phyloP scores from a whole-genome alignment of 805 yeast species.

The Ascoidea asiatica region DNA sequence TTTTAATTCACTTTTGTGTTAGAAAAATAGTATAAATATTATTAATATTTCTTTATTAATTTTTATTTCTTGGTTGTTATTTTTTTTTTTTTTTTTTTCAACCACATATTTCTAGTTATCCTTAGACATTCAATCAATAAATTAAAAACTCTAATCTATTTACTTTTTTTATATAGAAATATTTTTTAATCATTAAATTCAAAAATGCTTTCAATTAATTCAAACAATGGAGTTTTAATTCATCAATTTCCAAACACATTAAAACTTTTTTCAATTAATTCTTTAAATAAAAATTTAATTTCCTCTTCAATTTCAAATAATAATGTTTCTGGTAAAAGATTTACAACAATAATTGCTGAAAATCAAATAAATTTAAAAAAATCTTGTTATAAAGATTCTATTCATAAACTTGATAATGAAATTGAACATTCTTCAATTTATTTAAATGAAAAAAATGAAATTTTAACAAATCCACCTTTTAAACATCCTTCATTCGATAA shows the following conservation, averaged over 20 bases:
- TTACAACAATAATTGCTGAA: not conserved
- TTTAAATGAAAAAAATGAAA: conserved; percentile 1
- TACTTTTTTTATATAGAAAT: too few relatives aligned
- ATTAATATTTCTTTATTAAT: not conserved
- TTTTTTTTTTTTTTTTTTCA: not conserved
- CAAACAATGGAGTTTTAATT: not conserved
- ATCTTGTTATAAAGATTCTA: not conserved
- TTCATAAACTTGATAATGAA: too few relatives aligned
- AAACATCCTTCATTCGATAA: conserved; percentile 27
- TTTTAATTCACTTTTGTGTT: too few relatives aligned
- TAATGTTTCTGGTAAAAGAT: not conserved
- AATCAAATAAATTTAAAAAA: not conserved
- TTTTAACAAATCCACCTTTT: conserved; percentile 21
- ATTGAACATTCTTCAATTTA: too few relatives aligned
- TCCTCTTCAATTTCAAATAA: not conserved
- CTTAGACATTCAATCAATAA: too few relatives aligned
- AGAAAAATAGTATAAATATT: not conserved
- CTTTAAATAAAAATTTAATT: too few relatives aligned
- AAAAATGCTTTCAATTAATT: not conserved
- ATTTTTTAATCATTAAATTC: too few relatives aligned
- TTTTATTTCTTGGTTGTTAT: not conserved
- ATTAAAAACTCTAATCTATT: too few relatives aligned
- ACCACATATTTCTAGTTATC: not conserved
- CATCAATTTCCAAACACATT: not conserved
- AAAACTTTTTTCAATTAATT: not conserved